Base-by-base conservation (phyloP, 2,329 filamentous ascomycete species). In the Chaetomiaceae sp. region DNA sequence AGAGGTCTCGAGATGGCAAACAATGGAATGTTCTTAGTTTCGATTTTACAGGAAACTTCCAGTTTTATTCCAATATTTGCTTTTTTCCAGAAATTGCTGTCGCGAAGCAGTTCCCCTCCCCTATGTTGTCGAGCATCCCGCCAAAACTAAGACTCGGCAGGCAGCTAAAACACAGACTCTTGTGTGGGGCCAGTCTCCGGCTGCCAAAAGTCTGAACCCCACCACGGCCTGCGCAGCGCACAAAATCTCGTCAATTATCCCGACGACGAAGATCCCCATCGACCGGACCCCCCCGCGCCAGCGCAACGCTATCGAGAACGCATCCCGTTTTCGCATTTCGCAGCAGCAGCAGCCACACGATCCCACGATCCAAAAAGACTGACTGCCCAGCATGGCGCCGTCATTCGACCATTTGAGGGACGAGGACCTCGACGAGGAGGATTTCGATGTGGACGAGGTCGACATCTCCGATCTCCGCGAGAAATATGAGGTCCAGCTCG, bases 401-500 rank as follows among this genome's bases (percentile, higher is more conserved):
- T 90, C 89, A 68, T 97, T 95, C 73, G 89, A 96, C 68, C 87
- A 90, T 65, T 79, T 97, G 68, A 86, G 87, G 71, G 90, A 96
- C 71, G 89, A 92, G 64, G 89, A 96, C 70, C 85, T 92, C 70
- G 82, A 86, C 65, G 82, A 85, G 60, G 89, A 93, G 65, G 86
- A 91, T 68, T 87, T 86, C 68, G 91, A 96, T 68, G 86, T 93
- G 73, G 86, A 91, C 67, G 90, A 96, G 69, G 86, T 97, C 71
- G 92, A 97, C 70, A 89, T 95, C 70, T 92, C 89, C 62, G 92
- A 99, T 73, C 80, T 99, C 61, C 82, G 85, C 69, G 91, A 95
- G 70, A 89, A 95, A 72, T 96, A 91, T 69, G 90, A 97, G 73
- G 91, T 97, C 57, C 89, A 92, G 68, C 79, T 97, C 59, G 93